Evolutionary conservation across 2,329 filamentous ascomycete genomes (phyloP).

Genomic region (Alternaria tenuissima): DNA sequence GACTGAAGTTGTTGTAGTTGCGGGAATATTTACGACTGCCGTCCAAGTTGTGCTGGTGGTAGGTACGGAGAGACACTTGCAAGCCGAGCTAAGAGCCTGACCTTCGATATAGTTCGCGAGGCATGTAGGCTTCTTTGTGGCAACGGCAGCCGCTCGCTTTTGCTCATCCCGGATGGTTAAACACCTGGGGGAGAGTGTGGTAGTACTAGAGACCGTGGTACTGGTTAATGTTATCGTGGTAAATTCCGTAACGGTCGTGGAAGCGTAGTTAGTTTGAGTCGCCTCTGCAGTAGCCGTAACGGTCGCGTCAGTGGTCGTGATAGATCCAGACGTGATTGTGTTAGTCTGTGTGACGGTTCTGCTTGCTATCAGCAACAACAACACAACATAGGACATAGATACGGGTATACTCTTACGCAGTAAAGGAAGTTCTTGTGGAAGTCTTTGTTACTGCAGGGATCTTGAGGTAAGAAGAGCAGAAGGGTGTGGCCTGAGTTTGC

Average conservation of each 20-base stretch:
- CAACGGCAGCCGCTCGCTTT: not conserved
- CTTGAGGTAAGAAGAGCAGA: conserved; percentile 1
- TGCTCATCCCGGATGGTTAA: not conserved
- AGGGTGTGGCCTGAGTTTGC: not conserved
- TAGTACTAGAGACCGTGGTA: no score
- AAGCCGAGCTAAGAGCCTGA: not conserved
- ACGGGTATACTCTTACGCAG: not conserved
- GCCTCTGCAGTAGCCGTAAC: not conserved
- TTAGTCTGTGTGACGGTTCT: not conserved
- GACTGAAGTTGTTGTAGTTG: not conserved
- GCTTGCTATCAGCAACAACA: not conserved
- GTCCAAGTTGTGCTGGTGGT: not conserved
- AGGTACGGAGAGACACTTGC: not conserved
- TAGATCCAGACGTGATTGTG: not conserved
- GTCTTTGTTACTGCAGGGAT: not conserved
- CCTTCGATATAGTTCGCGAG: not conserved
- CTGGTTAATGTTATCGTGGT: no score
- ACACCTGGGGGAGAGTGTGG: not conserved
- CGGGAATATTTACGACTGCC: not conserved
- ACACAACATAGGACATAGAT: no score
- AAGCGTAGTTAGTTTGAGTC: not conserved
- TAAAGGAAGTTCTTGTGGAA: not conserved
- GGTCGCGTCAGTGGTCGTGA: not conserved
- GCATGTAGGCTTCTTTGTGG: not conserved
- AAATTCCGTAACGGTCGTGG: no score